Conservation (phyloP, 2,329 filamentous ascomycete species). For the Penicillium sp. region DNA sequence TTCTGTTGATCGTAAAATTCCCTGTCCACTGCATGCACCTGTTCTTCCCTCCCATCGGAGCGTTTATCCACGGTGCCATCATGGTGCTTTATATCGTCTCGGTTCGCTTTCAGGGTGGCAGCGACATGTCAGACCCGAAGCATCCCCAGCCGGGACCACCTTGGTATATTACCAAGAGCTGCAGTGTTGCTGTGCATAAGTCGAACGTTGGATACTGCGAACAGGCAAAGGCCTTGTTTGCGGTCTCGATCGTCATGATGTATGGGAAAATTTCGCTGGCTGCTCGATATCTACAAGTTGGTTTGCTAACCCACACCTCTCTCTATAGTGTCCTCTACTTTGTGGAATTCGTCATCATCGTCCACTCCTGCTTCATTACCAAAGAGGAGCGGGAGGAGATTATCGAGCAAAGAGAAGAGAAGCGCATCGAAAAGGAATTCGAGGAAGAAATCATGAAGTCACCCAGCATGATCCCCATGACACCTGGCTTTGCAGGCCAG, state of each 20-base stretch:
- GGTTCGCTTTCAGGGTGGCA: slow-evolving; percentile 57
- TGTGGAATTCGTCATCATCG: slow-evolving; percentile 50
- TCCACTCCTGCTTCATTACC: slow-evolving; percentile 51
- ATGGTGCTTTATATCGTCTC: slow-evolving; percentile 58
- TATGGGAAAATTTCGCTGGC: slow-evolving; percentile 31
- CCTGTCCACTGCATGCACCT: slow-evolving; percentile 60
- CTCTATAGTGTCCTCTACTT: slow-evolving; percentile 52
- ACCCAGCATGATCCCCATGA: slow-evolving; percentile 38
- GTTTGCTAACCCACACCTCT: slow-evolving; percentile 13
- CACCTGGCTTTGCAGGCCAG: slow-evolving; percentile 25
- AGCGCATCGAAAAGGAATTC: slow-evolving; percentile 43
- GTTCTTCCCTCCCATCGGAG: slow-evolving; percentile 58
- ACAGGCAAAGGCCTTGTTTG: slow-evolving; percentile 63
- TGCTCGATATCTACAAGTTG: background rate
- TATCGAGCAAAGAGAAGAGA: slow-evolving; percentile 39
- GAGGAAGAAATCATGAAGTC: slow-evolving; percentile 46
- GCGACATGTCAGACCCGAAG: slow-evolving; percentile 60
- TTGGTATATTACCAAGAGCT: slow-evolving; percentile 66
- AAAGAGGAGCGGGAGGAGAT: slow-evolving; percentile 39
- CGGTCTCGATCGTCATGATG: slow-evolving; percentile 58
- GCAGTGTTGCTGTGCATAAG: slow-evolving; percentile 52
- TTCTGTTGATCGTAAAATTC: slow-evolving; percentile 61
- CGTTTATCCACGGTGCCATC: slow-evolving; percentile 54
- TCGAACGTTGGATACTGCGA: slow-evolving; percentile 57
- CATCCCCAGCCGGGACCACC: slow-evolving; percentile 58